These are phyloP conservation scores for Vicia villosa DNA, from an alignment of 306 rosid genomes.

Conservation along the genomic window DNA sequence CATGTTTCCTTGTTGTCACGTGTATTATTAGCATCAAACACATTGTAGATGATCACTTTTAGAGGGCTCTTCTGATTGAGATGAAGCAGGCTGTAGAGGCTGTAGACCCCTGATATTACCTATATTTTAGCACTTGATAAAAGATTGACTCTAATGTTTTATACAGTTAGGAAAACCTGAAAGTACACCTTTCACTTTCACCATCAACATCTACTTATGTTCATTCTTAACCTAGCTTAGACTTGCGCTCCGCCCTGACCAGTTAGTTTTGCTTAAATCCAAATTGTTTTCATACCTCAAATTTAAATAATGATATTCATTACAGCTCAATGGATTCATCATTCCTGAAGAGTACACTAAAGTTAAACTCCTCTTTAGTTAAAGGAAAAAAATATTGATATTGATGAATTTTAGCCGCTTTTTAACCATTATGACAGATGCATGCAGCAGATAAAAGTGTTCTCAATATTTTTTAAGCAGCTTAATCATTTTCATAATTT, in stretches of 20 bases:
- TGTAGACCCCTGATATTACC: too few species aligned
- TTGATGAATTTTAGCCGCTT: conserved; percentile 15
- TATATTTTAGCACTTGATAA: too few species aligned
- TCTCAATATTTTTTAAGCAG: conserved; percentile 16
- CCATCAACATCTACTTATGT: conserved; percentile 13
- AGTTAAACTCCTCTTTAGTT: not conserved
- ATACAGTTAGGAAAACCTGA: not conserved
- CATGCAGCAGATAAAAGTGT: conserved; percentile 26
- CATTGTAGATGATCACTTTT: not conserved
- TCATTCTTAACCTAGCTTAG: conserved; percentile 17
- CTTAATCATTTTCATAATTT: not conserved
- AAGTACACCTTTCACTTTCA: conserved; percentile 16
- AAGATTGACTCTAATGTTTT: not conserved
- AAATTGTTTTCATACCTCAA: not conserved
- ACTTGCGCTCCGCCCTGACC: not conserved
- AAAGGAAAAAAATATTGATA: not conserved
- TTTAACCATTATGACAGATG: conserved; percentile 14
- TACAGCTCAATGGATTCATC: conserved; percentile 11
- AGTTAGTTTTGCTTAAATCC: conserved; percentile 8
- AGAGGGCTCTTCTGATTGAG: conserved; percentile 18
- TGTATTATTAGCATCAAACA: not conserved
- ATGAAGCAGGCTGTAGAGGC: too few species aligned
- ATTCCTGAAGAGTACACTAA: conserved; percentile 4
- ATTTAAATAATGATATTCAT: conserved; percentile 1
- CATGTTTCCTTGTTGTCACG: conserved; percentile 19